phyloP scores from a whole-genome alignment of 768 basidiomycete genomes.

The Butyriboletus loyo region DNA sequence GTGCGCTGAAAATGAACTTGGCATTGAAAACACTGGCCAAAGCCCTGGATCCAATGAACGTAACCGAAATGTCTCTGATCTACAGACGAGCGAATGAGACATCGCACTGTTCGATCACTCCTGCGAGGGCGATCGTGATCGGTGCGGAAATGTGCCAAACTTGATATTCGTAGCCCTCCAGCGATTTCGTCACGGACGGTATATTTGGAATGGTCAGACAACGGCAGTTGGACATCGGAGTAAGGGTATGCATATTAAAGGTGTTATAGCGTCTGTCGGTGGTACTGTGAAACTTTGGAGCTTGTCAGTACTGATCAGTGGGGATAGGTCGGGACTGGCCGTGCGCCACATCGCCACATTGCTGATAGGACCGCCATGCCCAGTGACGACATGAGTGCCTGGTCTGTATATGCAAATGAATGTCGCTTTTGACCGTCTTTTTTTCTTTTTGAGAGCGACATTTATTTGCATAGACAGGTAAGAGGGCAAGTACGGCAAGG shows the following conservation, averaged over 20 bases:
- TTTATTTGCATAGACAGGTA: too few relatives aligned
- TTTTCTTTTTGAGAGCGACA: too few relatives aligned
- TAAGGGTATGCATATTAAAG: background rate
- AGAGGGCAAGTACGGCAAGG: background rate
- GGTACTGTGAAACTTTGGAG: background rate
- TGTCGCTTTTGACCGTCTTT: too few relatives aligned
- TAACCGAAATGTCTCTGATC: conserved; percentile 12
- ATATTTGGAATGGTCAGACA: background rate
- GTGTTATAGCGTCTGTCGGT: background rate
- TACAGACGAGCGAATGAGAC: conserved; percentile 7
- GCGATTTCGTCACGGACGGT: background rate
- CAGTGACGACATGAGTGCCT: conserved; percentile 22
- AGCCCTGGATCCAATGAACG: conserved; percentile 1
- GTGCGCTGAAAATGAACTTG: background rate
- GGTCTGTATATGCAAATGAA: background rate
- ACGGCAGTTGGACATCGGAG: background rate
- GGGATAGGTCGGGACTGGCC: conserved; percentile 3
- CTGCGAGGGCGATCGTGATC: conserved; percentile 22
- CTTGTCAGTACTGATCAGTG: conserved; percentile 2
- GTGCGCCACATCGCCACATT: conserved; percentile 20
- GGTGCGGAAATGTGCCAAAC: conserved; percentile 7
- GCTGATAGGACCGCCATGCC: conserved; percentile 10
- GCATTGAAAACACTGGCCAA: background rate
- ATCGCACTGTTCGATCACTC: conserved; percentile 6
- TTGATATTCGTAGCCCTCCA: background rate